phyloP scores from a whole-genome alignment of 805 yeast species.

The Cyberlindnera veronae region DNA sequence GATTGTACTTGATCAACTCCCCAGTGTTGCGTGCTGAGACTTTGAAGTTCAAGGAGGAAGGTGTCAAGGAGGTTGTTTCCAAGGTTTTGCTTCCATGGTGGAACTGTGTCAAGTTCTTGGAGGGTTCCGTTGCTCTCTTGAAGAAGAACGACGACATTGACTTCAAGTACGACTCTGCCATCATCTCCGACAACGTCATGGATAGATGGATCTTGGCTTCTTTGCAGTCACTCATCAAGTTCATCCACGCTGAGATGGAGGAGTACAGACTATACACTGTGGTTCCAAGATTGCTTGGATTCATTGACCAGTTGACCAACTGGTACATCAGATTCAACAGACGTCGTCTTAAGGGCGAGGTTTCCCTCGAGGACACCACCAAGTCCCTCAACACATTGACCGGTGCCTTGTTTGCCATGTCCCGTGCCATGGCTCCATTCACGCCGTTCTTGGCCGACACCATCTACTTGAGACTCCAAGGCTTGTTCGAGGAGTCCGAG shows the following conservation, averaged over 20 bases:
- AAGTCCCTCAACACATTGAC: constrained; percentile 87
- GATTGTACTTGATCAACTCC: constrained; percentile 93
- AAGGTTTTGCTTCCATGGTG: constrained; percentile 98
- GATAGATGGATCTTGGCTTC: constrained; percentile 97
- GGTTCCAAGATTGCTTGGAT: constrained; percentile 83
- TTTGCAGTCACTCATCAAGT: constrained; percentile 85
- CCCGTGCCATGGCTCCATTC: constrained; percentile 98
- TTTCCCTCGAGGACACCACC: constrained; percentile 78
- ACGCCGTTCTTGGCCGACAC: constrained; percentile 94
- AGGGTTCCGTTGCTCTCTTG: constrained; percentile 84
- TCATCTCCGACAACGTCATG: constrained; percentile 83
- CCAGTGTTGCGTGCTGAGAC: constrained; percentile 97
- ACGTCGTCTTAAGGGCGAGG: constrained; percentile 95
- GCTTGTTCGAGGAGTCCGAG: constrained; percentile 55
- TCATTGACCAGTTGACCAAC: constrained; percentile 93
- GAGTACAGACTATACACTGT: constrained; percentile 92
- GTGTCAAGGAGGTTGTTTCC: constrained; percentile 96
- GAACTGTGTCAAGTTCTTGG: constrained; percentile 95
- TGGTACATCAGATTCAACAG: constrained; percentile 99
- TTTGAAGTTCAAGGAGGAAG: constrained; percentile 95
- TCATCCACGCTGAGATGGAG: constrained; percentile 85
- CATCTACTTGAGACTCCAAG: constrained; percentile 73
- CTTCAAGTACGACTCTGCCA: constrained; percentile 65
- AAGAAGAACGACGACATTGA: constrained; percentile 70
- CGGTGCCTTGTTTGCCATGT: constrained; percentile 83